Evolutionary conservation across 345 rosid species (phyloP).

Genomic region (Sisymbrium altissimum): DNA sequence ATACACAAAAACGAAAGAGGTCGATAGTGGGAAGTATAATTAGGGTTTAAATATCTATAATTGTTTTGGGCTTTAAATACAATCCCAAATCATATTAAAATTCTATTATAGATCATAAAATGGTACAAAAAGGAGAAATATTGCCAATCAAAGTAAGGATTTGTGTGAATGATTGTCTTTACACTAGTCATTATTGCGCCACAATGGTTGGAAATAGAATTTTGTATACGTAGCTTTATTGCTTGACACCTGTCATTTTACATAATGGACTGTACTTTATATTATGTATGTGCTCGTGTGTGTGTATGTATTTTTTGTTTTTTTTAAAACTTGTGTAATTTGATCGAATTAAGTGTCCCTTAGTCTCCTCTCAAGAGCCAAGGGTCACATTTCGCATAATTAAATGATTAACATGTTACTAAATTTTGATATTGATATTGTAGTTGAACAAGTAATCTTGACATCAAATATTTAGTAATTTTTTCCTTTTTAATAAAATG

Average conservation of each 20-base stretch:
- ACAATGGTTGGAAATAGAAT: slow-evolving; percentile 25
- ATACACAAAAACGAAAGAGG: slow-evolving; percentile 1
- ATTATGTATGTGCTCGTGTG: slow-evolving; percentile 18
- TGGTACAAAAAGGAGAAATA: background rate
- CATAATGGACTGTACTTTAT: slow-evolving; percentile 17
- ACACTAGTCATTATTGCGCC: slow-evolving; percentile 35
- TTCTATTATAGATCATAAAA: slow-evolving; percentile 11
- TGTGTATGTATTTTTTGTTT: background rate
- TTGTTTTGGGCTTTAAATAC: background rate
- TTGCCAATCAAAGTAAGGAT: slow-evolving; percentile 48
- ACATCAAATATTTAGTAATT: background rate
- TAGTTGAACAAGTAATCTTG: slow-evolving; percentile 22
- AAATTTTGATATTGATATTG: background rate
- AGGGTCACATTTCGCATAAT: slow-evolving; percentile 17
- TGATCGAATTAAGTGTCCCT: slow-evolving; percentile 19
- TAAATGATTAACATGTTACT: background rate
- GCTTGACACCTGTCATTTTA: slow-evolving; percentile 49
- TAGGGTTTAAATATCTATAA: background rate
- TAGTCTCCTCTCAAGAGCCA: slow-evolving; percentile 17
- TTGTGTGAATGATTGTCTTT: slow-evolving; percentile 51
- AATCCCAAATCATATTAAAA: slow-evolving; percentile 17
- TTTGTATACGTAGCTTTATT: slow-evolving; percentile 42
- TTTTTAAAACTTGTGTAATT: background rate
- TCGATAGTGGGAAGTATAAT: slow-evolving; percentile 37
- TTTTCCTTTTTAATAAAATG: background rate